Conservation (phyloP, 139 green algal genomes). For the Chlamydomonas urium region DNA sequence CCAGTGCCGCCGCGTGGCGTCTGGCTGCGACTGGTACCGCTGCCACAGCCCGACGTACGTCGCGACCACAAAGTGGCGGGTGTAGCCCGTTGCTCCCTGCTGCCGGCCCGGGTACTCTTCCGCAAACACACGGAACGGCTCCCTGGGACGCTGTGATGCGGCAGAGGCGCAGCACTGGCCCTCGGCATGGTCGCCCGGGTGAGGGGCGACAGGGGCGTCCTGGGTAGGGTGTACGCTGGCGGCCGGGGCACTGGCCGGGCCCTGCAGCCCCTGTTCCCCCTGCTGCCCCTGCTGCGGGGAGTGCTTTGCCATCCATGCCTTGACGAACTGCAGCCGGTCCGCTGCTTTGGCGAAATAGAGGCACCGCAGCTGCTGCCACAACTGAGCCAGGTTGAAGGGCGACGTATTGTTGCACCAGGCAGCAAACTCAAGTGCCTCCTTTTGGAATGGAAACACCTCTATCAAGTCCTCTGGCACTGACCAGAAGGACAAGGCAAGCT, state of each 20-base stretch:
- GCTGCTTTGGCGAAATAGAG: constrained; percentile 4
- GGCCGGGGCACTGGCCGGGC: not conserved
- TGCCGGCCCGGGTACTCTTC: constrained; percentile 21
- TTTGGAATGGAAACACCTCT: constrained; percentile 50
- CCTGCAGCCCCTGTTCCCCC: not conserved
- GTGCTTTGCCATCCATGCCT: not conserved
- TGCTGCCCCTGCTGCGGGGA: not conserved
- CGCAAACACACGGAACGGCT: constrained; percentile 25
- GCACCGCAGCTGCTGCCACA: constrained; percentile 2
- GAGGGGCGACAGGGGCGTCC: too few species aligned
- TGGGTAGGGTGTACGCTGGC: too few species aligned
- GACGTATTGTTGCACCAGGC: constrained; percentile 35
- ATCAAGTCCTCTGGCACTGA: constrained; percentile 24
- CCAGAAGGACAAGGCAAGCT: not conserved
- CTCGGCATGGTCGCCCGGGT: too few species aligned
- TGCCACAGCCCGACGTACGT: constrained; percentile 26
- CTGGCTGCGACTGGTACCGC: constrained; percentile 15
- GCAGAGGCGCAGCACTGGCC: too few species aligned
- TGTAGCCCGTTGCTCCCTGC: constrained; percentile 9
- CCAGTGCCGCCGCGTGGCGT: constrained; percentile 18
- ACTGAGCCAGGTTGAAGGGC: not conserved
- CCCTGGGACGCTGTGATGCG: not conserved
- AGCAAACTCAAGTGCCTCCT: constrained; percentile 37
- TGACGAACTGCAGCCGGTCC: not conserved
- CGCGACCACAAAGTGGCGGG: constrained; percentile 30